Percentiles rank a stretch among this genome's conserved stretches.
These are phyloP conservation scores for Austroboletus rostrupii DNA, from an alignment of 1,284 basidiomycete species.

Conservation along the genomic window DNA sequence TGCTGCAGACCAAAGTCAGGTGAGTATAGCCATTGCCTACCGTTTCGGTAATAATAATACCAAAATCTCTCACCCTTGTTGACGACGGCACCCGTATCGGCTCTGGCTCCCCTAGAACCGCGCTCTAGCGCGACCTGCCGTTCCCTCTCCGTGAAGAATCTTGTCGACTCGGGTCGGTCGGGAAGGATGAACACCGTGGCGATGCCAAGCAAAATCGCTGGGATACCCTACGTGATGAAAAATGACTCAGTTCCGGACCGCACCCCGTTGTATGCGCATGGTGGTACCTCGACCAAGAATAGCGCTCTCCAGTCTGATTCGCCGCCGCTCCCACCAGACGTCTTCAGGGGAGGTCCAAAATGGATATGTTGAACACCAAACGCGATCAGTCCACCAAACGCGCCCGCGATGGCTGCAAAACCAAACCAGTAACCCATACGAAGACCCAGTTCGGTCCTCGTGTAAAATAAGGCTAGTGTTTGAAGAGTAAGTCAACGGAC, in stretches of 20 bases:
- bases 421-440: slow-evolving; percentile 79
- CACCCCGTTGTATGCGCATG: no score
- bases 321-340: slow-evolving; percentile 23
- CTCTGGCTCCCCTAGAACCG: slow-evolving; percentile 65
- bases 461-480: slow-evolving; percentile 65
- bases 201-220: slow-evolving; percentile 68
- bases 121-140: slow-evolving; percentile 69
- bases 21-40: background rate
- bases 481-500: background rate
- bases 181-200: slow-evolving; percentile 67
- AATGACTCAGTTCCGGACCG: background rate
- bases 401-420: slow-evolving; percentile 75
- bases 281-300: slow-evolving; percentile 69
- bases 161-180: slow-evolving; percentile 72
- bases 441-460: slow-evolving; percentile 65
- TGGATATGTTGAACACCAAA: slow-evolving; percentile 66
- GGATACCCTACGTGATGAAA: slow-evolving; percentile 46
- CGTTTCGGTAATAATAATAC: background rate
- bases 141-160: slow-evolving; percentile 65
- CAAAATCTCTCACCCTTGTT: slow-evolving; percentile 52
- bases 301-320: slow-evolving; percentile 56
- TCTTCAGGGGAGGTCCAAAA: slow-evolving; percentile 20
- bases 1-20: slow-evolving; percentile 32
- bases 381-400: slow-evolving; percentile 75
- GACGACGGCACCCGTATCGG: slow-evolving; percentile 63